phyloP scores from a whole-genome alignment of 345 rosid genomes.

The Eutrema heterophyllum region DNA sequence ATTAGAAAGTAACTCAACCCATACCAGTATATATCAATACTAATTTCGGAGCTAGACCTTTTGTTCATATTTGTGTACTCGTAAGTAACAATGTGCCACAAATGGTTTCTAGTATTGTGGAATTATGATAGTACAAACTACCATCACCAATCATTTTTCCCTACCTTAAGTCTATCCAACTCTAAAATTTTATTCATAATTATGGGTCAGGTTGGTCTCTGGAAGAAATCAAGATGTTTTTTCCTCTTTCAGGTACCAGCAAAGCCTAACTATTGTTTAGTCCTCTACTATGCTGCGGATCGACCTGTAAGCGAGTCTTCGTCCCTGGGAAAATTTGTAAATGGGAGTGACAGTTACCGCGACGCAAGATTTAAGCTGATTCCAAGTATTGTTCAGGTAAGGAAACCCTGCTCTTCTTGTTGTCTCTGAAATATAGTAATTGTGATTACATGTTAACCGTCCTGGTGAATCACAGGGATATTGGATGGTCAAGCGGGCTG shows the following conservation, averaged over 20 bases:
- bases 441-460: background rate
- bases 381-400: conserved; percentile 91
- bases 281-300: conserved; percentile 78
- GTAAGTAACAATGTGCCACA: background rate
- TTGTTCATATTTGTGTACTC: background rate
- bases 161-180: background rate
- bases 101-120: background rate
- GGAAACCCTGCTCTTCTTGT: conserved; percentile 10
- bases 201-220: background rate
- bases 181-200: background rate
- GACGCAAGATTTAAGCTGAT: conserved; percentile 90
- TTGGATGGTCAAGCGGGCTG: conserved; percentile 99
- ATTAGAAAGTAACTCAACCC: too few relatives aligned
- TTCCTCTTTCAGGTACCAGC: conserved; percentile 67
- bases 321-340: conserved; percentile 71
- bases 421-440: background rate
- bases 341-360: conserved; percentile 78
- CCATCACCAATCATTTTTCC: background rate
- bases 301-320: conserved; percentile 75
- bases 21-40: background rate
- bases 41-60: conserved; percentile 1
- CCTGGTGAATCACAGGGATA: conserved; percentile 59
- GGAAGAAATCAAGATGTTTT: background rate
- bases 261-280: conserved; percentile 90
- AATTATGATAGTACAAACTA: background rate